Evolutionary conservation across 177 flowering plant genomes (phyloP), one percentile per base, ranked within the genome.

Genomic region (Telopea speciosissima): DNA sequence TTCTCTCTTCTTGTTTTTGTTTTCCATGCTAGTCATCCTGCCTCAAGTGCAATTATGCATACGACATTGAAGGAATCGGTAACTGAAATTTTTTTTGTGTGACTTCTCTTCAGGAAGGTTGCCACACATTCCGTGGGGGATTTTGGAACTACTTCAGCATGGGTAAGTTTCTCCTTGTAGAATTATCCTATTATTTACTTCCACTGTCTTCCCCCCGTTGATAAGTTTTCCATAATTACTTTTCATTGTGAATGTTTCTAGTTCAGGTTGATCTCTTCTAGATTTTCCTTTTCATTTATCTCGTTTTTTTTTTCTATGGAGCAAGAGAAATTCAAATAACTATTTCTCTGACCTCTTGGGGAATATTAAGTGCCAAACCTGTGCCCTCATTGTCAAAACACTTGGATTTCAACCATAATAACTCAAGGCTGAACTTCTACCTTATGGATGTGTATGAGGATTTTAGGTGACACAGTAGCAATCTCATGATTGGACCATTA

Each of bases 131-230:
- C 79, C 92, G 88, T 36, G 98, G 98, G 66, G 98, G 98, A 69
- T 93, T 93, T 70, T 93, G 95, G 97, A 93, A 93, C 78, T 93
- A 93, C 85, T 93, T 91, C 81, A 93, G 97, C 80, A 84, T 93
- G 90, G 98, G 98, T 93, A 83, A 81, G 63, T 62, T 69, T 72
- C 63, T 7, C 24, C 33, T 69, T 25, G 17, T 25, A 59, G 24
- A 4, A 33, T 13, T 60, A 9, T 52, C 24, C 64, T 64, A 26
- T 54, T 11, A 63, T 9, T 42, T 49, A 19, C n/a, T 21, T 68
- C 10, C 40, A n/a, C 40, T 28, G 3, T 8, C 40, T 36, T 36
- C 40, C 40, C 5, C 0, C 40, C 40, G 6, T 6, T 36, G 40
- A 36, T 36, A 36, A 36, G 9, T 36, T 5, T 36, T 6, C 40